A percentile compares a stretch with the other conserved stretches of the same genome.
These are phyloP conservation scores for Ogataea minuta DNA, from an alignment of 805 yeast species.

Conservation along the genomic window DNA sequence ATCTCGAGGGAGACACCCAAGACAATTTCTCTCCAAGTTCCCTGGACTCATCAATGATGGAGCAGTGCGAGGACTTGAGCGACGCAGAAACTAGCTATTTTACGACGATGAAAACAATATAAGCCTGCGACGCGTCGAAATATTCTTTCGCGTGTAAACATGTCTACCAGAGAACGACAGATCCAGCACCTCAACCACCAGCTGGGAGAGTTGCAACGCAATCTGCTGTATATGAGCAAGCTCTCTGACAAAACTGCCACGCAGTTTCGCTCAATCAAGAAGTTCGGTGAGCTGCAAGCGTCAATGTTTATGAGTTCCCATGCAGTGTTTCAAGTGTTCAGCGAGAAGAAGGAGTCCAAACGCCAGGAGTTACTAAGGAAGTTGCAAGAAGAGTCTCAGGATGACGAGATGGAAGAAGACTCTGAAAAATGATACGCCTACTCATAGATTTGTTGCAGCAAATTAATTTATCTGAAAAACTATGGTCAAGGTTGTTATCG, in stretches of 20 bases:
- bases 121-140: constrained; percentile 5
- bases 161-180: constrained; percentile 22
- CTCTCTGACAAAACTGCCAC: constrained; percentile 24
- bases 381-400: constrained; percentile 10
- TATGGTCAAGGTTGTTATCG: constrained; percentile 20
- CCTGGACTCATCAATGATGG: not conserved
- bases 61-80: constrained; percentile 1
- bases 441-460: not conserved
- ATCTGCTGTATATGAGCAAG: constrained; percentile 21
- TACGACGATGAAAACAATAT: too few relatives aligned
- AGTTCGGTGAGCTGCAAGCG: constrained; percentile 29
- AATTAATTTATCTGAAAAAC: not conserved
- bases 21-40: not conserved
- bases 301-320: constrained; percentile 33
- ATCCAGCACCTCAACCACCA: constrained; percentile 23
- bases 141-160: constrained; percentile 6
- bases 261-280: constrained; percentile 28
- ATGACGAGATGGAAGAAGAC: constrained; percentile 4
- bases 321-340: constrained; percentile 29
- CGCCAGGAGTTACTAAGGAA: constrained; percentile 17
- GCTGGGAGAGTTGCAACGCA: constrained; percentile 22
- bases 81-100: constrained; percentile 1
- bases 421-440: not conserved
- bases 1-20: not conserved
- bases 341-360: constrained; percentile 26